Conservation (phyloP, 2,329 filamentous ascomycete species). For the Aspergillus novofumigatus region DNA sequence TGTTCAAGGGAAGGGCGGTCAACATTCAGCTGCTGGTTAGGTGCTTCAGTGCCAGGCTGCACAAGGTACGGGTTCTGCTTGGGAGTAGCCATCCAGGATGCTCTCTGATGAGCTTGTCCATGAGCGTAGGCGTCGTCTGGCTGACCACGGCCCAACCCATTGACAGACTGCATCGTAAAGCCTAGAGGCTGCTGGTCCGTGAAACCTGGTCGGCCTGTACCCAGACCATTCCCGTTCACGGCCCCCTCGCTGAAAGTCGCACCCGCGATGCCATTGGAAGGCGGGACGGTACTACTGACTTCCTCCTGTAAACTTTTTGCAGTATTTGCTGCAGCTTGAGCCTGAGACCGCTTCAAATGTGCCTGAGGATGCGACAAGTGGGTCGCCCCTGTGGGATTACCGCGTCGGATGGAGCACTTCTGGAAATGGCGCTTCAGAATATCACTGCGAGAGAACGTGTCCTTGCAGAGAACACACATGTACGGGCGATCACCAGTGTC, state of each 20-base stretch:
- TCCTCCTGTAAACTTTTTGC: slow-evolving; percentile 42
- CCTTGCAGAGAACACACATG: slow-evolving; percentile 95
- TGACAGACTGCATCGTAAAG: slow-evolving; percentile 40
- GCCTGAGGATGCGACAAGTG: slow-evolving; percentile 91
- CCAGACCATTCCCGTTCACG: slow-evolving; percentile 41
- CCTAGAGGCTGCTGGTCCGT: slow-evolving; percentile 42
- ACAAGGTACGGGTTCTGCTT: slow-evolving; percentile 43
- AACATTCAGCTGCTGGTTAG: slow-evolving; percentile 42
- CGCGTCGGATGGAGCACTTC: slow-evolving; percentile 94
- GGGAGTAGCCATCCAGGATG: slow-evolving; percentile 41
- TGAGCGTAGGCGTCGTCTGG: slow-evolving; percentile 32
- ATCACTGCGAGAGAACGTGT: slow-evolving; percentile 96
- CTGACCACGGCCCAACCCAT: slow-evolving; percentile 40
- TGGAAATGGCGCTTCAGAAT: slow-evolving; percentile 99
- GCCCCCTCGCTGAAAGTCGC: slow-evolving; percentile 39
- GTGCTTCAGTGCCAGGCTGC: slow-evolving; percentile 38
- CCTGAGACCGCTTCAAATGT: slow-evolving; percentile 70
- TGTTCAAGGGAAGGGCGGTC: slow-evolving; percentile 41
- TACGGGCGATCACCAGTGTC: slow-evolving; percentile 98
- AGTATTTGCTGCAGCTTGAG: slow-evolving; percentile 43
- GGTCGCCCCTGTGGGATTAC: slow-evolving; percentile 90
- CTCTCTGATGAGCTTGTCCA: slow-evolving; percentile 37
- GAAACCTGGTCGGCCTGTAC: slow-evolving; percentile 34
- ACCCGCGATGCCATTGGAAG: slow-evolving; percentile 41
- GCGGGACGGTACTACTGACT: slow-evolving; percentile 43